These are phyloP conservation scores for Saccharomyces hybrid DNA, from an alignment of 1,139 yeast genomes.

Conservation along the genomic window DNA sequence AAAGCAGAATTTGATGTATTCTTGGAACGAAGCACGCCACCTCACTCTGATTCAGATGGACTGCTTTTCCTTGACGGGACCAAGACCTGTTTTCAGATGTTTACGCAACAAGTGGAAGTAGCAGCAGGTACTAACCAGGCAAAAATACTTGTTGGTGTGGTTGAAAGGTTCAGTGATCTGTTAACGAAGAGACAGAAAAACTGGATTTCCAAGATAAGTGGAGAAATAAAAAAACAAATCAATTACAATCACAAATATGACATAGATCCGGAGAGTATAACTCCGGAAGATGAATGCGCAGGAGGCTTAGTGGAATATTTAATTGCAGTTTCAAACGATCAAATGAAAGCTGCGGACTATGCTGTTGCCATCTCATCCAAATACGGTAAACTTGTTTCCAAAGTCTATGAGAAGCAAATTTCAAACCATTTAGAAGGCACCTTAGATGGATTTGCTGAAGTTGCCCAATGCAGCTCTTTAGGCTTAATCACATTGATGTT, in stretches of 20 bases:
- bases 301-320: slow-evolving; percentile 79
- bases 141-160: slow-evolving; percentile 73
- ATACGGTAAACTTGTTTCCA: slow-evolving; percentile 59
- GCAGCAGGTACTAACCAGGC: slow-evolving; percentile 87
- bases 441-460: slow-evolving; percentile 67
- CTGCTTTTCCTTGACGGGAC: slow-evolving; percentile 58
- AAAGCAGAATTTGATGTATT: slow-evolving; percentile 58
- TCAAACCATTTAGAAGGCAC: slow-evolving; percentile 53
- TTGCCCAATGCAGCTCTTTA: slow-evolving; percentile 62
- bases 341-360: slow-evolving; percentile 75
- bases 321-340: slow-evolving; percentile 81
- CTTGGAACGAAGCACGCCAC: slow-evolving; percentile 56
- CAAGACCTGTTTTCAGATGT: slow-evolving; percentile 71
- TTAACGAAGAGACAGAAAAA: slow-evolving; percentile 53
- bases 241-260: slow-evolving; percentile 31
- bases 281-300: slow-evolving; percentile 49
- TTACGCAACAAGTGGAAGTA: slow-evolving; percentile 86
- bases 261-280: slow-evolving; percentile 36
- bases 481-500: slow-evolving; percentile 61
- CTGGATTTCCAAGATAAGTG: slow-evolving; percentile 51
- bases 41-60: slow-evolving; percentile 64
- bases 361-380: slow-evolving; percentile 66
- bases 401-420: slow-evolving; percentile 52
- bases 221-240: slow-evolving; percentile 51
- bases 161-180: slow-evolving; percentile 62